Conservation (phyloP, 257 asterid genomes). For the Solanum bulbocastanum region DNA sequence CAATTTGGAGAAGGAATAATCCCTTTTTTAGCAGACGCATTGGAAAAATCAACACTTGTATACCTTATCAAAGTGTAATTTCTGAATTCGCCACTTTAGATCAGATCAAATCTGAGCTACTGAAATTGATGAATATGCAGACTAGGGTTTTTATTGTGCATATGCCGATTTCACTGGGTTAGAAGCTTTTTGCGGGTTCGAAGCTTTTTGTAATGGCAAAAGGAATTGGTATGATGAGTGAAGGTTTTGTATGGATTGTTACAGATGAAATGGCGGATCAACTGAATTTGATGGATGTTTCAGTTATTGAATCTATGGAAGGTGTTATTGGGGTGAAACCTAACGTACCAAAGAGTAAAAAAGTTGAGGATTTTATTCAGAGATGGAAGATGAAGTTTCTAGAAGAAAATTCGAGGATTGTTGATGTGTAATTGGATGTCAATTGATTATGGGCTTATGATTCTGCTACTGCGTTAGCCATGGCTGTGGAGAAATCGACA, state of each 20-base stretch:
- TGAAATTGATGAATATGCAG: constrained; percentile 37
- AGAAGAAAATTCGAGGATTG: background rate
- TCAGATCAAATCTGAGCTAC: constrained; percentile 24
- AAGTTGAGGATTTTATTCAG: constrained; percentile 12
- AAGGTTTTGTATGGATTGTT: constrained; percentile 35
- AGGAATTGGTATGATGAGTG: constrained; percentile 31
- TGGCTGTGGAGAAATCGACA: constrained; percentile 31
- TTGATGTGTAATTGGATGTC: constrained; percentile 3
- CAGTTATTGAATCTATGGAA: constrained; percentile 27
- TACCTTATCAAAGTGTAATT: constrained; percentile 36
- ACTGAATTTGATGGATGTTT: constrained; percentile 8
- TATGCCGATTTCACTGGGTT: constrained; percentile 10
- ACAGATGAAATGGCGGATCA: constrained; percentile 30
- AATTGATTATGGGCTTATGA: constrained; percentile 46
- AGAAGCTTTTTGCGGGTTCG: no score
- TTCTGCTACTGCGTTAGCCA: constrained; percentile 34
- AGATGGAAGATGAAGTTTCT: constrained; percentile 20
- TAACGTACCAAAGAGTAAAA: constrained; percentile 9
- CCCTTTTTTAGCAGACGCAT: constrained; percentile 29
- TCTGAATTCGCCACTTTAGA: constrained; percentile 23
- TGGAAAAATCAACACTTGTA: constrained; percentile 12
- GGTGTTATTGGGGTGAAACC: constrained; percentile 49
- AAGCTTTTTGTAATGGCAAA: constrained; percentile 23
- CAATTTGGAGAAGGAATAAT: constrained; percentile 42
- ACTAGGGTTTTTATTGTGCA: constrained; percentile 46